Conservation (phyloP, 2,329 filamentous ascomycete genomes). For the Aplosporella prunicola region DNA sequence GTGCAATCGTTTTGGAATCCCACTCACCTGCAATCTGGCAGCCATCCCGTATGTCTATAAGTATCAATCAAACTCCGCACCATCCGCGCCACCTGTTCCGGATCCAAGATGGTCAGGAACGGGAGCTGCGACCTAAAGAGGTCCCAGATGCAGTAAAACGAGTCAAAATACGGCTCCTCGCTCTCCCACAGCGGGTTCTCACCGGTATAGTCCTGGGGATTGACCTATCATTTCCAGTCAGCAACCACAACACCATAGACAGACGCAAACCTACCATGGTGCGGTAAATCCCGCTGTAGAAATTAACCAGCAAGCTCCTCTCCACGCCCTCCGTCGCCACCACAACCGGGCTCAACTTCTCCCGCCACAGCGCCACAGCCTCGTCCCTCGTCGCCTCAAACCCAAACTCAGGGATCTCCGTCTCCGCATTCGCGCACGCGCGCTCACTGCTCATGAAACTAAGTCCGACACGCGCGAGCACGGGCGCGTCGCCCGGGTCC, state of each 20-base stretch:
- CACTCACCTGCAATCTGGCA: constrained; percentile 45
- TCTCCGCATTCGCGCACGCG: constrained; percentile 57
- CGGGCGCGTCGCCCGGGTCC: constrained; percentile 45
- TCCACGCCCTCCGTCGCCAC: constrained; percentile 28
- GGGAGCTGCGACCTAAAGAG: constrained; percentile 45
- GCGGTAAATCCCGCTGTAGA: constrained; percentile 35
- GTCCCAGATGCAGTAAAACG: constrained; percentile 51
- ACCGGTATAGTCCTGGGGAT: constrained; percentile 36
- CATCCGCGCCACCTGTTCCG: constrained; percentile 53
- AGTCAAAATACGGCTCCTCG: constrained; percentile 35
- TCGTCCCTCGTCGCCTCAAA: constrained; percentile 44
- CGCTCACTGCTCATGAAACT: constrained; percentile 57
- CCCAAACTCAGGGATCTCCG: constrained; percentile 56
- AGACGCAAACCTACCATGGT: too few species aligned
- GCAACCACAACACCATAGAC: too few species aligned
- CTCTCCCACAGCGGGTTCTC: constrained; percentile 36
- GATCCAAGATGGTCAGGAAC: constrained; percentile 58
- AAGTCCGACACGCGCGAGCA: constrained; percentile 55
- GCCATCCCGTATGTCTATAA: constrained; percentile 60
- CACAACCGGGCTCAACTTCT: constrained; percentile 28
- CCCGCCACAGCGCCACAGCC: constrained; percentile 28
- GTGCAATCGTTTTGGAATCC: neutral
- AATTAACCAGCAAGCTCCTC: constrained; percentile 27
- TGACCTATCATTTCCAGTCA: too few species aligned
- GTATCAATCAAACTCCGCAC: constrained; percentile 60